Evolutionary conservation across 78 protist species (phyloP), one percentile per base, ranked within the genome.

Genomic region (Dictyostelium firmibasis): DNA sequence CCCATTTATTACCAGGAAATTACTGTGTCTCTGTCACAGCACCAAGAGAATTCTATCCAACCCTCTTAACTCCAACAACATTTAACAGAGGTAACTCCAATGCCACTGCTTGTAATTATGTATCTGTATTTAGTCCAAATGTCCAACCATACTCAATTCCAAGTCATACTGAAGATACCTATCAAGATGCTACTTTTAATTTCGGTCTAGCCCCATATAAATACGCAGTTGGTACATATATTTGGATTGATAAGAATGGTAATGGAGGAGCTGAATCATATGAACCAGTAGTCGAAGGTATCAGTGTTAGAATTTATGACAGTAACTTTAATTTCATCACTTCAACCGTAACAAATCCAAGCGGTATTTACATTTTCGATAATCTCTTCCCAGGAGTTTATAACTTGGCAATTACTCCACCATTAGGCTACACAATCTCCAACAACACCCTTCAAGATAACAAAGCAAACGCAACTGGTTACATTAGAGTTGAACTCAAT

Each of bases 281-380:
- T 75, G 95, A 91, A 74, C 25, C 38, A 2, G 75, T 77, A 76
- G 23, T 81, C 4, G 41, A 20, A 4, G 33, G 33, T 25, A 31
- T 84, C 1, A 33, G 13, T n/a, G 82, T 91, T 36, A n/a, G 41
- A 14, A 33, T 72, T 16, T 79, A 67, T 25, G 78, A 86, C 41
- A 36, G 44, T 7, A n/a, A 62, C 29, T 33, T 43, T 6, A 33
- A 44, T 20, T 60, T 23, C 18, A n/a, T 57, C 7, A 38, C 27
- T 25, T 41, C 23, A 1, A 43, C 83, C 8, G 16, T 16, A 64
- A 72, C 92, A 35, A 86, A 33, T 43, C 86, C 50, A 35, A 31
- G 36, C 35, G 95, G 95, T 35, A 38, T 74, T 7, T 91, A 91
- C 41, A n/a, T 35, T 10, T 64, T 91, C 31, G 95, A 91, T 41